A percentile compares a stretch with the other conserved stretches of the same genome.
Conservation (phyloP, 352 stramenopile genomes). For the Phytophthora vignae region DNA sequence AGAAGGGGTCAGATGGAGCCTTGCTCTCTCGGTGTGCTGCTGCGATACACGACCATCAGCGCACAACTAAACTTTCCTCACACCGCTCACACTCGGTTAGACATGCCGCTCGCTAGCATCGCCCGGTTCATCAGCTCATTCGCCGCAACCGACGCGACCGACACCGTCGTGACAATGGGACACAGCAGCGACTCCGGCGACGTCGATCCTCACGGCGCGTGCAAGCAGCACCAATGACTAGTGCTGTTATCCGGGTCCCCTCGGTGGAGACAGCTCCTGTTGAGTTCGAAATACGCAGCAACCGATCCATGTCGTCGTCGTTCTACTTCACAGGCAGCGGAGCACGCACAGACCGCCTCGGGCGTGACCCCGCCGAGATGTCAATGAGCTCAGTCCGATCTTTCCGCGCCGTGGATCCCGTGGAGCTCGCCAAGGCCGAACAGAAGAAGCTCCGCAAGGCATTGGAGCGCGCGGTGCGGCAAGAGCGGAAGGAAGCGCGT, state of each 20-base stretch:
- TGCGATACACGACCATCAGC: too few relatives aligned
- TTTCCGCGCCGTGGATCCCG: conserved; percentile 5
- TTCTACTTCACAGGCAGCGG: conserved; percentile 13
- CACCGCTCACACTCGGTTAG: background rate
- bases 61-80: conserved; percentile 1
- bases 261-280: conserved; percentile 7
- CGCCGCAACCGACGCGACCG: background rate
- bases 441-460: conserved; percentile 47
- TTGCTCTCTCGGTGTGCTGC: background rate
- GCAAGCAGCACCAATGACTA: background rate
- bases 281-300: conserved; percentile 34
- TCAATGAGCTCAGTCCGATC: conserved; percentile 15
- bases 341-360: conserved; percentile 16
- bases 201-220: conserved; percentile 6
- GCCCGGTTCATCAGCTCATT: conserved; percentile 10
- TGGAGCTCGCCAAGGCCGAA: conserved; percentile 29
- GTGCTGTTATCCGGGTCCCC: conserved; percentile 1
- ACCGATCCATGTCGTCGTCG: conserved; percentile 22
- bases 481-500: conserved; percentile 46
- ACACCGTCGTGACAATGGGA: background rate
- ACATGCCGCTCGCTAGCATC: conserved; percentile 16
- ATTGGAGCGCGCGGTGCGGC: conserved; percentile 30
- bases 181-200: conserved; percentile 5
- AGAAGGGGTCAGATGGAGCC: too few relatives aligned
- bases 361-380: conserved; percentile 1